Percentiles rank a stretch among this genome's conserved stretches.
Evolutionary conservation across 192 early-diverging fungal species (phyloP).

Genomic region (Gaertneriomyces semiglobifer): DNA sequence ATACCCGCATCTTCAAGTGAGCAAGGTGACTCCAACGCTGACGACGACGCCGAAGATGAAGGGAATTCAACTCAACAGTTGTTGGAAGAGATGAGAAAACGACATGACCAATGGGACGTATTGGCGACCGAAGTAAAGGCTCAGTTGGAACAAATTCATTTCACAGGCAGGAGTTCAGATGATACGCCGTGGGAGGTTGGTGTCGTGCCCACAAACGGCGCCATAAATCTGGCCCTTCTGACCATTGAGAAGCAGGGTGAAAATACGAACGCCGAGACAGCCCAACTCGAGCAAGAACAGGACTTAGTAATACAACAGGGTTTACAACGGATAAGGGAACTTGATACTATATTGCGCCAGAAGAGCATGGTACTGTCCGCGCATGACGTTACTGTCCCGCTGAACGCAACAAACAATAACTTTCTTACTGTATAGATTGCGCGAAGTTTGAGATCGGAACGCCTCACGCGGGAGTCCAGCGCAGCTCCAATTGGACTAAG

Average conservation of each 20-base stretch:
- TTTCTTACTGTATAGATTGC: slow-evolving; percentile 18
- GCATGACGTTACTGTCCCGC: neutral
- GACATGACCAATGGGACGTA: neutral
- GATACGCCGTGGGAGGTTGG: neutral
- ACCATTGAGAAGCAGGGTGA: neutral
- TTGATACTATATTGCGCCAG: slow-evolving; percentile 36
- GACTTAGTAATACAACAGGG: slow-evolving; percentile 30
- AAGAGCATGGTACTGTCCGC: slow-evolving; percentile 32
- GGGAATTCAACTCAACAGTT: neutral
- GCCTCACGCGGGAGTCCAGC: slow-evolving; percentile 25
- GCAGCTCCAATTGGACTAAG: slow-evolving; percentile 6
- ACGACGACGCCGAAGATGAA: neutral
- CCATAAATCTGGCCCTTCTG: neutral
- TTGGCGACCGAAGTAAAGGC: slow-evolving; percentile 3
- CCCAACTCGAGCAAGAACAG: neutral
- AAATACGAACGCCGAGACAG: neutral
- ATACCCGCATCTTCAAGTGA: neutral
- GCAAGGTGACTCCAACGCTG: neutral
- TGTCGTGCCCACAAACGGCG: no score
- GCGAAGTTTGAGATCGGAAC: slow-evolving; percentile 21
- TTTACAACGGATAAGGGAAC: slow-evolving; percentile 36
- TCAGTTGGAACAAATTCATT: neutral
- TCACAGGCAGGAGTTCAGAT: neutral
- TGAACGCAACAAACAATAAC: neutral
- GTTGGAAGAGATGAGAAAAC: neutral